Conservation (phyloP, 176 grass and related monocot species). For the Stipa capillata region DNA sequence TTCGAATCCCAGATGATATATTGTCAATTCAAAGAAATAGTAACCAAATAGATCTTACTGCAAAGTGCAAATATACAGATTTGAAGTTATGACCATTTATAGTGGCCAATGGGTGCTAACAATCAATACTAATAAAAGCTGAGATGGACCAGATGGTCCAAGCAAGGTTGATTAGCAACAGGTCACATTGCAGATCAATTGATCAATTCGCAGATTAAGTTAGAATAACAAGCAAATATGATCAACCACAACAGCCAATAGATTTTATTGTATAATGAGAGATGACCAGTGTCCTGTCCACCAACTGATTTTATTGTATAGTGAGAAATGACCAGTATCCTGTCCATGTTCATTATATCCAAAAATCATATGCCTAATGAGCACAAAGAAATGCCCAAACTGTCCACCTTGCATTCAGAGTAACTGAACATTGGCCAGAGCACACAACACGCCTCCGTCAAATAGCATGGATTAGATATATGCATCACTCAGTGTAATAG, state of each 20-base stretch:
- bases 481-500: no score
- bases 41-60: no score
- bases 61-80: no score
- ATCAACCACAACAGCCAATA: background rate
- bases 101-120: background rate
- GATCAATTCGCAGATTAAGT: background rate
- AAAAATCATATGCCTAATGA: background rate
- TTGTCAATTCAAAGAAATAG: background rate
- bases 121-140: no score
- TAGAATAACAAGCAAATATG: constrained; percentile 12
- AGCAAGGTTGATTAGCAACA: background rate
- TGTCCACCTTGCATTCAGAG: background rate
- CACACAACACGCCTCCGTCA: background rate
- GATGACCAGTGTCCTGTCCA: no score
- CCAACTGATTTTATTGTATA: no score
- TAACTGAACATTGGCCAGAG: background rate
- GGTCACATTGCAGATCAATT: background rate
- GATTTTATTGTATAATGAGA: background rate
- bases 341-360: background rate
- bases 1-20: background rate
- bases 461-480: background rate
- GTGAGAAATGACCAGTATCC: no score
- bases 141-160: background rate
- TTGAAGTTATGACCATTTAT: background rate
- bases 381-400: background rate